phyloP scores from a whole-genome alignment of 2,329 filamentous ascomycete species.

The Claviceps sp. region DNA sequence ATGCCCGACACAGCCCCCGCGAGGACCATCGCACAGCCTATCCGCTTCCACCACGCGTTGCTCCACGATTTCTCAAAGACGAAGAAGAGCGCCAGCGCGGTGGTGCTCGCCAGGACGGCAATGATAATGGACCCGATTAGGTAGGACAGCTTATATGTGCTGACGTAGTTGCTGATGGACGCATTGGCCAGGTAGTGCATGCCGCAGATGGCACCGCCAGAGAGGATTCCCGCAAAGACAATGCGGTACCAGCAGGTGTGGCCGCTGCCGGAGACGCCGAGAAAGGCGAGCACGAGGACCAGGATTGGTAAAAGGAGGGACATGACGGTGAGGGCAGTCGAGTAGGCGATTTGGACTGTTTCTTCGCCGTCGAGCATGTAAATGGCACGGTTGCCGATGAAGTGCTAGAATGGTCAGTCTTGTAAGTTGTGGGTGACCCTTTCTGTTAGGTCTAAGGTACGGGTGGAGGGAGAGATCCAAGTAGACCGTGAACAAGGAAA shows the following conservation, averaged over 20 bases:
- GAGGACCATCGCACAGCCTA: constrained; percentile 51
- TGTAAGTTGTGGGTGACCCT: no score
- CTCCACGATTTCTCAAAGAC: constrained; percentile 63
- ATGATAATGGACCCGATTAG: constrained; percentile 58
- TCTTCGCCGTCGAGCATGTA: constrained; percentile 47
- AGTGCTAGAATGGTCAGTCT: not conserved
- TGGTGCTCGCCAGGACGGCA: constrained; percentile 54
- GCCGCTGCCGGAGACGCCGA: constrained; percentile 48
- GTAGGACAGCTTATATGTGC: constrained; percentile 43
- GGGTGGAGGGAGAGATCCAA: no score
- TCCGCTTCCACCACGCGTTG: constrained; percentile 61
- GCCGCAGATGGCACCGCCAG: constrained; percentile 63
- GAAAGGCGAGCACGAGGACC: constrained; percentile 61
- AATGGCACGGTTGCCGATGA: constrained; percentile 68
- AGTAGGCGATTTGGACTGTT: constrained; percentile 60
- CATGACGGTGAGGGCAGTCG: constrained; percentile 51
- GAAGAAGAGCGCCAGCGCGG: constrained; percentile 64
- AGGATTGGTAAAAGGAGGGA: constrained; percentile 68
- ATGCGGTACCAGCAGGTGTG: constrained; percentile 43
- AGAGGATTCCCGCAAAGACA: constrained; percentile 48
- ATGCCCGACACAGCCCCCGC: constrained; percentile 69
- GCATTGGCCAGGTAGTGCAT: constrained; percentile 80
- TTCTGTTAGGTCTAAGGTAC: no score
- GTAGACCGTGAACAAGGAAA: not conserved
- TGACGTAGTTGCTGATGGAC: constrained; percentile 62